Conservation (phyloP, 1,139 yeast genomes). For the Casaregolazyma suthepensis region DNA sequence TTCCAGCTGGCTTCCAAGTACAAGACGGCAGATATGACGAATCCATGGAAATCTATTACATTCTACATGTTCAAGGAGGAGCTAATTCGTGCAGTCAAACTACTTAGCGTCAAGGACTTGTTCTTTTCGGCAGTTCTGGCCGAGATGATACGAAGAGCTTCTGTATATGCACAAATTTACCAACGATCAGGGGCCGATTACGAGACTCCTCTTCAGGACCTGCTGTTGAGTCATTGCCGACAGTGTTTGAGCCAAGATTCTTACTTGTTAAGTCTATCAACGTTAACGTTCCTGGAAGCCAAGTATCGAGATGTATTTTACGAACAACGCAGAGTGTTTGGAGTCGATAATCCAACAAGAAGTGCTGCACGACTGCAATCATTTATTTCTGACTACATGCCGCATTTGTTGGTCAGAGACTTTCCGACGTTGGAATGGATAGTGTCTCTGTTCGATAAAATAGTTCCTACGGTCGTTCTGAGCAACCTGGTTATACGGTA, state of each 20-base stretch:
- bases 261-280: not conserved
- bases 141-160: constrained; percentile 54
- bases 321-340: not conserved
- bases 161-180: constrained; percentile 50
- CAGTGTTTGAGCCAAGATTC: constrained; percentile 17
- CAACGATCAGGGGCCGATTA: constrained; percentile 6
- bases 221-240: constrained; percentile 24
- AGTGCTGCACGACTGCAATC: not conserved
- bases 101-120: constrained; percentile 56
- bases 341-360: not conserved
- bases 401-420: not conserved
- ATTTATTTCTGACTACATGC: constrained; percentile 4
- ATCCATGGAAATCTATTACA: constrained; percentile 58
- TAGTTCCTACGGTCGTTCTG: not conserved
- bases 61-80: constrained; percentile 54
- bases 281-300: constrained; percentile 4
- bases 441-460: not conserved
- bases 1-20: constrained; percentile 31
- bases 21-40: constrained; percentile 36
- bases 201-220: constrained; percentile 22
- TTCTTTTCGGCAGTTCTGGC: constrained; percentile 65
- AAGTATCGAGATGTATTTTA: constrained; percentile 4
- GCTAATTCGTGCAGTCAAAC: constrained; percentile 52
- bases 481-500: constrained; percentile 1
- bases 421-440: constrained; percentile 3